Evolutionary conservation across 192 early-diverging fungal genomes (phyloP).

Genomic region (Phlyctochytrium arcticum): DNA sequence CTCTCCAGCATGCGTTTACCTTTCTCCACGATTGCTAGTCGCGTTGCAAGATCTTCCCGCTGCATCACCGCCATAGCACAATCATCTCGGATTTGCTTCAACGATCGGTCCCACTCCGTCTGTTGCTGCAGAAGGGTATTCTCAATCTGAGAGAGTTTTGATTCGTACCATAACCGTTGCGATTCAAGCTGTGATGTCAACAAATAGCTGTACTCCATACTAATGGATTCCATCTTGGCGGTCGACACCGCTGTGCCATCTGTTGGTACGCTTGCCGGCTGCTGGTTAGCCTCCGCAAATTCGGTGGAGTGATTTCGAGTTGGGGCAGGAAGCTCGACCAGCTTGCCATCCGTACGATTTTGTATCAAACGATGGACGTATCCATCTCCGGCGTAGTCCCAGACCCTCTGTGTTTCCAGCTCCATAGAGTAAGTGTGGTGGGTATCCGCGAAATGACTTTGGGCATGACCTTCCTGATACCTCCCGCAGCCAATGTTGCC

Average conservation of each 20-base stretch:
- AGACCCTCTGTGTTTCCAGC: slow-evolving; percentile 92
- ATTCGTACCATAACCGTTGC: slow-evolving; percentile 82
- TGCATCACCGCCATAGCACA: neutral
- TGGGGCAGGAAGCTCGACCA: slow-evolving; percentile 77
- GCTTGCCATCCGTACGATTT: slow-evolving; percentile 84
- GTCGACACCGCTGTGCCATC: slow-evolving; percentile 26
- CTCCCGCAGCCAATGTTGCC: slow-evolving; percentile 94
- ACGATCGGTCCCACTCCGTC: neutral
- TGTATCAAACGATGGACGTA: slow-evolving; percentile 94
- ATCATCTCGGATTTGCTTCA: slow-evolving; percentile 7
- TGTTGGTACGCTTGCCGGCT: neutral
- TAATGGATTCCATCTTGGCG: slow-evolving; percentile 73
- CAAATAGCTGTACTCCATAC: slow-evolving; percentile 76
- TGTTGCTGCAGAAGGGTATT: neutral
- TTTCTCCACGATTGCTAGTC: slow-evolving; percentile 23
- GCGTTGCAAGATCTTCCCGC: slow-evolving; percentile 1
- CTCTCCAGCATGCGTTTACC: slow-evolving; percentile 52
- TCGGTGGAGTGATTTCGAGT: neutral
- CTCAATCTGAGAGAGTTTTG: slow-evolving; percentile 46
- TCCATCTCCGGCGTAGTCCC: slow-evolving; percentile 97
- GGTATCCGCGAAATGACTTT: slow-evolving; percentile 79
- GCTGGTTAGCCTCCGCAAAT: neutral
- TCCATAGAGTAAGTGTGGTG: slow-evolving; percentile 88
- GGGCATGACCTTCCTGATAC: slow-evolving; percentile 86
- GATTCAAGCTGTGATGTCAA: slow-evolving; percentile 83